Base-by-base conservation (phyloP, 805 yeast genomes). In the Myxozyma geophila region DNA sequence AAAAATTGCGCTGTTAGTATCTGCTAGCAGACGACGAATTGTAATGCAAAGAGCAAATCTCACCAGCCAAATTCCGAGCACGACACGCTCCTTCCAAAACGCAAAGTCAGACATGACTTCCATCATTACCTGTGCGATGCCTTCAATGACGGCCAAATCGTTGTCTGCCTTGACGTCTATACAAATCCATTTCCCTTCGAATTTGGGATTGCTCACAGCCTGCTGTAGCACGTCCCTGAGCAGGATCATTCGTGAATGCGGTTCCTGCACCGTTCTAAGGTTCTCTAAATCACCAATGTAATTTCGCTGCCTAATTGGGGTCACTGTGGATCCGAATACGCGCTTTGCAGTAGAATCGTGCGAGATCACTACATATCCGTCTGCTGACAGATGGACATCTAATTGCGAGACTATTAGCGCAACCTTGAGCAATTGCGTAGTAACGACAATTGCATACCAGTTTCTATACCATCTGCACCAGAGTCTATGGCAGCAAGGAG, bases 341-440 rank as follows among this genome's bases (percentile, higher is more conserved):
- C 88, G 78, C 5, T 80, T 81, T 0, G 87, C 79, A 54, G 72
- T 74, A 3, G 80, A 74, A 63, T 85, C 88, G 68, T 85, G 89
- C 65, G 82, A 81, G 54, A 85, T 76, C 19, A 85, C 84, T 1
- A 84, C 80, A 4, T 77, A 76, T n/a, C 83, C 83, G 69, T 85
- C 89, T 2, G 71, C 68, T 0, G 86, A 76, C 64, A 84, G 77
- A 70, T 84, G 88, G 37, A 85, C 73, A 70, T 85, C 71, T 17
- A 53, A 12, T 35, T 37, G 39, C 39, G 21, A 1, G 39, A 40
- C 17, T 13, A 28, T 21, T 19, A 17, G 13, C 13, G 23, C 35
- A 17, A n/a, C 23, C 28, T 35, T 9, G 7, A 9, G 17, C 19
- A 52, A 15, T 53, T 4, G 39, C 23, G 2, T 13, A 23, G 4